Base-by-base conservation (phyloP, 1,139 yeast genomes). In the Scheffersomyces illinoinensis region DNA sequence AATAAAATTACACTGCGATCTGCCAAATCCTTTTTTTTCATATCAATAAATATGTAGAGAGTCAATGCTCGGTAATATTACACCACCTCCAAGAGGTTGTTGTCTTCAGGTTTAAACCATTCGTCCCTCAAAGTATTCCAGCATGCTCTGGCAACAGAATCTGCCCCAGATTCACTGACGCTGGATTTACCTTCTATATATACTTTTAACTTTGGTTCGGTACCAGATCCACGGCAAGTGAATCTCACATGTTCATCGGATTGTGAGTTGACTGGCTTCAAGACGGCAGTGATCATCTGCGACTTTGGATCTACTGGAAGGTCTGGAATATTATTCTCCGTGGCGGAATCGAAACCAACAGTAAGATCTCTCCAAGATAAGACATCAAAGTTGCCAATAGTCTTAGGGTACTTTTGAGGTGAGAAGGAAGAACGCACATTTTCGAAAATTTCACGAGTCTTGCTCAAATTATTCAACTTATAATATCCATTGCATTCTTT, bases 221-320 rank as follows among this genome's bases (percentile, higher is more conserved):
- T 95, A 10, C 99, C 99, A 4, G 97, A 91, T 0, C 98, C 98
- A 56, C 99, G 82, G 55, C 91, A 87, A 0, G 98, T 93, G 70
- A 93, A 89, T 52, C 97, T 77, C 1, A 92, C 86, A 21, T 64
- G 63, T 49, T 77, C 84, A 3, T 62, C 66, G 1, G 62, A 60
- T 1, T 58, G 54, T 39, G 66, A 71, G n/a, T 67, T 59, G 4
- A 74, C 67, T 50, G 75, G 66, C 48, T 61, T 58, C 53, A 85
- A 66, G 10, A 72, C 73, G 0, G 84, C 89, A 0, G 98, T 92
- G 61, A 95, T 89, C 98, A 95, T 95, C 67, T 95, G 97, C 0
- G 97, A 86, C 1, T 77, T 68, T 0, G 88, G 71, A 60, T 93
- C 96, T 1, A 83, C 83, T 0, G 97, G 97, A 19, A 95, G 77